These are phyloP conservation scores for Marasmius tenuissimus DNA, from an alignment of 1,284 basidiomycete genomes.

Conservation along the genomic window DNA sequence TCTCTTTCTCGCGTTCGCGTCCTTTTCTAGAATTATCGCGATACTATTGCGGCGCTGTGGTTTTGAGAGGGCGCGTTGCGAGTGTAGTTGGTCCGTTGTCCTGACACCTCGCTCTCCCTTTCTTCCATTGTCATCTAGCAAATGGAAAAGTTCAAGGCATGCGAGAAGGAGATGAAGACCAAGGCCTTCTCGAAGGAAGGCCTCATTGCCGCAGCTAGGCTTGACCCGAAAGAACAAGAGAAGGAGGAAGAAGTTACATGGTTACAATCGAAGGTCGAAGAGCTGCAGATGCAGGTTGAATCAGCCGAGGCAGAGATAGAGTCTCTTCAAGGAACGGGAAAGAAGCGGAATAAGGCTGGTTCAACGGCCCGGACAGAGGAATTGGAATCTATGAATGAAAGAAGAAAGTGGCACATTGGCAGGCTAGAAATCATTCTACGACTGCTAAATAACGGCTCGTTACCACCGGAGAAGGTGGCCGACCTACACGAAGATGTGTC, in stretches of 20 bases:
- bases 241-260: slow-evolving; percentile 90
- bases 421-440: slow-evolving; percentile 93
- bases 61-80: background rate
- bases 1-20: slow-evolving; percentile 7
- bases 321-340: slow-evolving; percentile 77
- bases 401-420: slow-evolving; percentile 94
- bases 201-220: slow-evolving; percentile 89
- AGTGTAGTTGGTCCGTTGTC: background rate
- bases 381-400: slow-evolving; percentile 90
- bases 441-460: slow-evolving; percentile 91
- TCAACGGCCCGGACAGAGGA: slow-evolving; percentile 73
- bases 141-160: slow-evolving; percentile 99
- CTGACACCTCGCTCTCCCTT: slow-evolving; percentile 9
- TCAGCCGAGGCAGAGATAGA: slow-evolving; percentile 96
- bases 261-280: slow-evolving; percentile 88
- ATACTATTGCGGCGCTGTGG: background rate
- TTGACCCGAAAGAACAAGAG: slow-evolving; percentile 97
- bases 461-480: slow-evolving; percentile 81
- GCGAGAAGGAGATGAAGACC: slow-evolving; percentile 99
- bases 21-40: background rate
- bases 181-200: slow-evolving; percentile 99
- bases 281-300: slow-evolving; percentile 92
- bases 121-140: slow-evolving; percentile 60
- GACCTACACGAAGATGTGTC: slow-evolving; percentile 92
- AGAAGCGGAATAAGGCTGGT: slow-evolving; percentile 83